Conservation (phyloP, 805 yeast genomes). For the Zygotorulaspora florentina region DNA sequence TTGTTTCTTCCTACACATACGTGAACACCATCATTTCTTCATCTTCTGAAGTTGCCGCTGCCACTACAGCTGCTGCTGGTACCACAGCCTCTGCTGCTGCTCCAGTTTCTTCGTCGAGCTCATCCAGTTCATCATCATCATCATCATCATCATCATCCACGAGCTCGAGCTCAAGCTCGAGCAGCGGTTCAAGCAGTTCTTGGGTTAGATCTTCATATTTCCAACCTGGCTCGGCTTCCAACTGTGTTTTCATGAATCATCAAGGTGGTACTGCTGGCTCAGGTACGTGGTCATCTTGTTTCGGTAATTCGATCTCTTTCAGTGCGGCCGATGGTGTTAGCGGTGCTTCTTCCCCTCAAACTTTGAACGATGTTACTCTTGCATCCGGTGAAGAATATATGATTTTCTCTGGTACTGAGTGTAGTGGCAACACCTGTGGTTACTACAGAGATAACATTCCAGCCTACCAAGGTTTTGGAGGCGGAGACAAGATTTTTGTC, state of each 20-base stretch:
- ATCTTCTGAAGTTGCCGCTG: constrained; percentile 20
- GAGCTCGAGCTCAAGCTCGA: constrained; percentile 37
- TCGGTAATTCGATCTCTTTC: constrained; percentile 91
- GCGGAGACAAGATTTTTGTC: constrained; percentile 77
- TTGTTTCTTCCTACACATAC: constrained; percentile 15
- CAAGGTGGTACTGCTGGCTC: constrained; percentile 80
- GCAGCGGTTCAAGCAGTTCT: constrained; percentile 43
- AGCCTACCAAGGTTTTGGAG: constrained; percentile 92
- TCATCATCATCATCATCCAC: constrained; percentile 36
- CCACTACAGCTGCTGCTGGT: constrained; percentile 27
- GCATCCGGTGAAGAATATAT: constrained; percentile 74
- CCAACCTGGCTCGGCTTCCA: constrained; percentile 65
- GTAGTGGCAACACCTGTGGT: constrained; percentile 67
- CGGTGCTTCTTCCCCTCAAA: constrained; percentile 64
- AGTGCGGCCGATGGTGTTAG: constrained; percentile 72
- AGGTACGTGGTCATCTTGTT: constrained; percentile 80
- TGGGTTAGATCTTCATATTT: constrained; percentile 80
- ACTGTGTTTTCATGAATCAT: constrained; percentile 80
- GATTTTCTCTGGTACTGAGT: constrained; percentile 70
- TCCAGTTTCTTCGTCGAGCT: constrained; percentile 24
- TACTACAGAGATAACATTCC: constrained; percentile 81
- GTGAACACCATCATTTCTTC: constrained; percentile 19
- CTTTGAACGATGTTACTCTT: constrained; percentile 63
- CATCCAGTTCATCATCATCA: constrained; percentile 24
- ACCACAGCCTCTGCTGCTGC: constrained; percentile 31